phyloP scores from a whole-genome alignment of 768 basidiomycete genomes.

The Suillus subalutaceus region DNA sequence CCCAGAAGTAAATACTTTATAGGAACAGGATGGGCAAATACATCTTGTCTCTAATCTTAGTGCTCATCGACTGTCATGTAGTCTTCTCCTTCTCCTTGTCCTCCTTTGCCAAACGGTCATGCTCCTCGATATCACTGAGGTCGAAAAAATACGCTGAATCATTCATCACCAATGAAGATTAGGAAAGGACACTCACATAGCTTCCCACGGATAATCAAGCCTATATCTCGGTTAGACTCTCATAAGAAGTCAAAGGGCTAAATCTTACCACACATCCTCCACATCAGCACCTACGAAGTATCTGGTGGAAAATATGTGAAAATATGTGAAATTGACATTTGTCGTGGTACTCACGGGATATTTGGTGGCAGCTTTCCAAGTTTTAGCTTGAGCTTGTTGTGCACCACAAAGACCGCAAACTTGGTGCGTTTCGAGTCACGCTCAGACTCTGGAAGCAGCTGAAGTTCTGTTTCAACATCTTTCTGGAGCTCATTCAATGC shows the following conservation, averaged over 20 bases:
- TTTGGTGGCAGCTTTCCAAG: slow-evolving; percentile 70
- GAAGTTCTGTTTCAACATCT: slow-evolving; percentile 79
- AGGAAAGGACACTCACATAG: slow-evolving; percentile 48
- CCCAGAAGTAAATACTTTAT: background rate
- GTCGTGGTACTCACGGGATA: slow-evolving; percentile 51
- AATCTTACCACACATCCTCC: slow-evolving; percentile 66
- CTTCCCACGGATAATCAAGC: slow-evolving; percentile 89
- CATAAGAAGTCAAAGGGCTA: slow-evolving; percentile 4
- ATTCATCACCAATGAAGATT: slow-evolving; percentile 4
- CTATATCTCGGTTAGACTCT: slow-evolving; percentile 39
- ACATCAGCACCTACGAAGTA: slow-evolving; percentile 87
- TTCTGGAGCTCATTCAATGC: slow-evolving; percentile 87
- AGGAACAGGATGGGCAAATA: background rate
- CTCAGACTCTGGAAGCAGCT: slow-evolving; percentile 67
- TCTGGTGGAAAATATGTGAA: slow-evolving; percentile 31
- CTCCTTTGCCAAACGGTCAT: slow-evolving; percentile 60
- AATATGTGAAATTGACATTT: slow-evolving; percentile 8
- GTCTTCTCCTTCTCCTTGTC: slow-evolving; percentile 35
- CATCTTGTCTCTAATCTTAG: background rate
- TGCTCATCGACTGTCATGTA: background rate
- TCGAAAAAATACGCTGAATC: slow-evolving; percentile 1
- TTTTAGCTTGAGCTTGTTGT: slow-evolving; percentile 92
- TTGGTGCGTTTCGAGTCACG: slow-evolving; percentile 75
- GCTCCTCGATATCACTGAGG: slow-evolving; percentile 72
- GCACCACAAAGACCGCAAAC: slow-evolving; percentile 93